These are phyloP conservation scores for Terfezia claveryi DNA, from an alignment of 495 filamentous ascomycete genomes.

Conservation along the genomic window DNA sequence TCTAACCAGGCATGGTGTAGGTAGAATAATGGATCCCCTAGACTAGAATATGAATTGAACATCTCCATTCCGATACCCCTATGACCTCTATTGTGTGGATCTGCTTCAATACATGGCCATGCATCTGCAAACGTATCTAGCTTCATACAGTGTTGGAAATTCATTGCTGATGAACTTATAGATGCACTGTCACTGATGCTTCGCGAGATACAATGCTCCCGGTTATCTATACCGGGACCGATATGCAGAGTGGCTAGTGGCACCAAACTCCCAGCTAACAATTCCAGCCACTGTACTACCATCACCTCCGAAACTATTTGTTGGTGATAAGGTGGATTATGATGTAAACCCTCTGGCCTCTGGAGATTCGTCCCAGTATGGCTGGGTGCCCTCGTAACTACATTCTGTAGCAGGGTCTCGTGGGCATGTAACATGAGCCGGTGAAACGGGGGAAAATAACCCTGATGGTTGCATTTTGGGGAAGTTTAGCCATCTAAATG, in stretches of 20 bases:
- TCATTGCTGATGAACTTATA: constrained; percentile 1
- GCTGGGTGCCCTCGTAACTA: constrained; percentile 21
- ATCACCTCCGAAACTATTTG: constrained; percentile 25
- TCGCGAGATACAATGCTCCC: constrained; percentile 22
- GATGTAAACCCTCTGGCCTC: constrained; percentile 23
- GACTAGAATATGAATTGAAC: neutral
- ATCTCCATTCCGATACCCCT: constrained; percentile 21
- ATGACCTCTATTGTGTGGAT: constrained; percentile 24
- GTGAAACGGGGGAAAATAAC: constrained; percentile 22
- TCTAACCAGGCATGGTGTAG: constrained; percentile 31
- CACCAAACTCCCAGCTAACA: neutral
- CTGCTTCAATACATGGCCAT: constrained; percentile 23
- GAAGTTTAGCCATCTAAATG: too few relatives aligned
- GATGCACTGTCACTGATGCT: constrained; percentile 18
- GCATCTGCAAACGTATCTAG: constrained; percentile 12
- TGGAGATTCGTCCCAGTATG: constrained; percentile 27
- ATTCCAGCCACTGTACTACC: constrained; percentile 10
- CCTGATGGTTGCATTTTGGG: neutral
- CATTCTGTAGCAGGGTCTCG: constrained; percentile 20
- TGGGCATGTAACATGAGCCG: constrained; percentile 16
- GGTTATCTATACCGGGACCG: constrained; percentile 14
- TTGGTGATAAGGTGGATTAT: constrained; percentile 20
- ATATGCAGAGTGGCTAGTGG: constrained; percentile 4
- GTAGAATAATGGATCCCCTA: constrained; percentile 27
- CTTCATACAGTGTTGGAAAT: constrained; percentile 20